Base-by-base conservation (phyloP, 495 filamentous ascomycete genomes). In the Xylaria castorea region DNA sequence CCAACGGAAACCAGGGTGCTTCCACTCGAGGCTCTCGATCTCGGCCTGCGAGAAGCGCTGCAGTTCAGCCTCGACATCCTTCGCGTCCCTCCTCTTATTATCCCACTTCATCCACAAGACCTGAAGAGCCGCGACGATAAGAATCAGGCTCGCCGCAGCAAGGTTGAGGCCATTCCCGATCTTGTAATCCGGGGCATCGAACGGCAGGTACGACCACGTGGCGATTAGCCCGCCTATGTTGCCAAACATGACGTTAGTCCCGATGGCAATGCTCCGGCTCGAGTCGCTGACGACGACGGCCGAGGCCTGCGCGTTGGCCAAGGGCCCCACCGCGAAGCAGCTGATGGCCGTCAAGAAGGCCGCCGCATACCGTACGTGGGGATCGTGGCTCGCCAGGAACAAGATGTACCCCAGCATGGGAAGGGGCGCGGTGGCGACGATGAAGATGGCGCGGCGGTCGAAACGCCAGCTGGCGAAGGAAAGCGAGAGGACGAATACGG, bases 141-240 rank as follows among this genome's bases (percentile, higher is more conserved):
- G 75, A 11, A 85, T 87, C 27, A 81, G 80, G n/a, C 81, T 81
- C 3, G 85, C 78, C 0, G 90, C 88, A 0, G 90, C 91, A n/a
- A 93, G 79, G 76, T 93, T 93, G 46, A 94, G 77, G 0, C 91
- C 91, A 79, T 94, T 93, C 1, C 92, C 92, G 72, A 93, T 92
- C 66, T 82, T 89, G 78, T 92, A 94, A 68, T 92, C 82, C 5
- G 92, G 92, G 0, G 76, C 87, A 77, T 93, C 91, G 53, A 77
- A 88, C 0, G 88, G 85, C 48, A 93, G 76, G 77, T 92, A 94
- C 5, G 83, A 84, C 92, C 92, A 93, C 18, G 91, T 93, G 1
- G 88, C 85, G 75, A 94, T 87, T 48, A 94, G 76, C 0, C 92
- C 92, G 38, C 92, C 92, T 40, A 93, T 79, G 73, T 93, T 93